Conservation (phyloP, 805 yeast species). For the Lachancea lanzarotensis region DNA sequence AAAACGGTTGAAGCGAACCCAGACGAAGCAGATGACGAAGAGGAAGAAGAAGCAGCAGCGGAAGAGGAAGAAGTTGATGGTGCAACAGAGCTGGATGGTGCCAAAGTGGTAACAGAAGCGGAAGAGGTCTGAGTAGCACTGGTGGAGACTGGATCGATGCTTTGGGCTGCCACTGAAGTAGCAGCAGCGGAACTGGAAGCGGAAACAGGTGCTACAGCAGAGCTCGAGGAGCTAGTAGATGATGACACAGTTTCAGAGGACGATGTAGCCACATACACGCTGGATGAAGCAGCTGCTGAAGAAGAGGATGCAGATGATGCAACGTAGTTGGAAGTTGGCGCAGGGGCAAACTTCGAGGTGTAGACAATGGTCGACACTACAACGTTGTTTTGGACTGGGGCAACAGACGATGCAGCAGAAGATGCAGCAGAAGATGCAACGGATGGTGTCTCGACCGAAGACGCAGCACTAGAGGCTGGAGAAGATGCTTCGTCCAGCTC, state of each 20-base stretch:
- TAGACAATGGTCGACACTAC: slow-evolving; percentile 11
- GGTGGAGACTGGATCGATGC: slow-evolving; percentile 5
- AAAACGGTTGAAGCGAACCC: slow-evolving; percentile 38
- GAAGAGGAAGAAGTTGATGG: not conserved
- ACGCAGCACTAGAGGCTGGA: not conserved
- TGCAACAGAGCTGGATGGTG: slow-evolving; percentile 10
- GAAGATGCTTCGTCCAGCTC: slow-evolving; percentile 7
- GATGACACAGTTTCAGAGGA: slow-evolving; percentile 2
- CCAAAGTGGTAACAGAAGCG: slow-evolving; percentile 6
- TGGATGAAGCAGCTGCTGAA: not conserved
- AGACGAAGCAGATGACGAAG: slow-evolving; percentile 19
- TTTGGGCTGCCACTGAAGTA: slow-evolving; percentile 1
- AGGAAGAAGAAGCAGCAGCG: slow-evolving; percentile 11
- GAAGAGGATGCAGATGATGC: not conserved
- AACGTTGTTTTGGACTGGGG: slow-evolving; percentile 9
- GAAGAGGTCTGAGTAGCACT: slow-evolving; percentile 10
- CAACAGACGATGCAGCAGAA: slow-evolving; percentile 1
- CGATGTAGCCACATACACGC: slow-evolving; percentile 5
- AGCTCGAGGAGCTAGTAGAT: not conserved
- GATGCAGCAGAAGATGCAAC: not conserved
- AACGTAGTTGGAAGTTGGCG: not conserved
- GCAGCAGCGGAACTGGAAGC: slow-evolving; percentile 1
- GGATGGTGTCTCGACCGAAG: too few species aligned
- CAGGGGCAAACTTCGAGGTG: not conserved
- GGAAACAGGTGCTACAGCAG: slow-evolving; percentile 1